Conservation (phyloP, 805 yeast genomes). For the Blastobotrys chiropterorum region DNA sequence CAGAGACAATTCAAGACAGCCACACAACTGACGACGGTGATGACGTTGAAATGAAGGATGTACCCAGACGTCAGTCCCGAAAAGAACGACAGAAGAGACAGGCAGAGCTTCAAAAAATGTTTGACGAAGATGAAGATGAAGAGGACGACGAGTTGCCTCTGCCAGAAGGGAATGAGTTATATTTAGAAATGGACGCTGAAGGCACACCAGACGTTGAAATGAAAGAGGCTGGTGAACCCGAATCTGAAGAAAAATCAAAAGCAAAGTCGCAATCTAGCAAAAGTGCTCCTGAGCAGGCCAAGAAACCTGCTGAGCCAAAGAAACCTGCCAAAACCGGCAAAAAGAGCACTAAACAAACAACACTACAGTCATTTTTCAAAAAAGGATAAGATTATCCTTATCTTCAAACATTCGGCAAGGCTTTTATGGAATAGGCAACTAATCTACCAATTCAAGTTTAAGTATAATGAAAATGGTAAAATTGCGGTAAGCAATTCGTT, state of each 20-base stretch:
- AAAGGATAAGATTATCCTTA: conserved; percentile 41
- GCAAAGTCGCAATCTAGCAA: conserved; percentile 13
- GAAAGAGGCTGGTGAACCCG: conserved; percentile 2
- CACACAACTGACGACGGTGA: conserved; percentile 9
- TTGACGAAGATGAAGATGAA: conserved; percentile 13
- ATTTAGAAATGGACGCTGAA: neutral
- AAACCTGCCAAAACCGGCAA: conserved; percentile 10
- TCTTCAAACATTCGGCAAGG: too few species aligned
- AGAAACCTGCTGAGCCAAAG: conserved; percentile 4
- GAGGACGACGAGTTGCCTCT: conserved; percentile 9
- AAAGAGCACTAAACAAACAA: conserved; percentile 3
- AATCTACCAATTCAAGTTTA: too few species aligned
- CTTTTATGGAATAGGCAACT: too few species aligned
- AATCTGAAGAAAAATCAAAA: conserved; percentile 13
- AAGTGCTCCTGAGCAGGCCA: conserved; percentile 1
- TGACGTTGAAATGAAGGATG: conserved; percentile 14
- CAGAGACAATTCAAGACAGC: conserved; percentile 14
- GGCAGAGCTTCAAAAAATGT: conserved; percentile 13
- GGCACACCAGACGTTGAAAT: conserved; percentile 2
- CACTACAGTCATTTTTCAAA: conserved; percentile 16
- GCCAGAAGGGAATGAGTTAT: neutral
- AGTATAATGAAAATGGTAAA: too few species aligned
- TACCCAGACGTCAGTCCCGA: neutral
- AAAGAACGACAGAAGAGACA: conserved; percentile 8
- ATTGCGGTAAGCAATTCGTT: too few species aligned